A percentile compares a stretch with the other conserved stretches of the same genome.
Conservation (phyloP, 1,139 yeast genomes). For the Debaryomyces nepalensis region DNA sequence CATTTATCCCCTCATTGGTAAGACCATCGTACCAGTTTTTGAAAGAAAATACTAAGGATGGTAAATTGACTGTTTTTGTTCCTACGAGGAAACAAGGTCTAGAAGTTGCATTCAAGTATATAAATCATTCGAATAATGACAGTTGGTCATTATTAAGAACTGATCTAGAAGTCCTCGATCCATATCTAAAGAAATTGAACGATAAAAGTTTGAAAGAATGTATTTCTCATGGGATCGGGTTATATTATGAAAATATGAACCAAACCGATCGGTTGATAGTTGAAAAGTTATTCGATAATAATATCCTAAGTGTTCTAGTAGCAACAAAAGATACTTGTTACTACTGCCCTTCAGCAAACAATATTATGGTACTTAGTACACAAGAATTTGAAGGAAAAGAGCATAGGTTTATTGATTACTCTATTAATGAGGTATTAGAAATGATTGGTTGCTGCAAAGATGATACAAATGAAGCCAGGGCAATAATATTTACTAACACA, state of each 20-base stretch:
- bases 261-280: conserved; percentile 57
- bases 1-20: conserved; percentile 55
- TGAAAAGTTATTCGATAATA: conserved; percentile 53
- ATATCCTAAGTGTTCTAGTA: conserved; percentile 56
- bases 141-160: conserved; percentile 28
- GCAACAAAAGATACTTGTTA: conserved; percentile 61
- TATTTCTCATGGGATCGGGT: conserved; percentile 70
- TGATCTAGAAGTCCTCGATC: conserved; percentile 39
- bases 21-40: conserved; percentile 44
- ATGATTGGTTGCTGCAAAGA: conserved; percentile 69
- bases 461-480: conserved; percentile 35
- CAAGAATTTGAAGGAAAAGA: conserved; percentile 75
- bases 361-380: conserved; percentile 73
- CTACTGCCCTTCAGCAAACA: conserved; percentile 55
- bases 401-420: conserved; percentile 69
- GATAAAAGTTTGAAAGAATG: conserved; percentile 53
- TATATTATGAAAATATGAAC: conserved; percentile 64
- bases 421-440: conserved; percentile 66
- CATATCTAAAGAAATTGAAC: conserved; percentile 45
- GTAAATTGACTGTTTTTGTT: conserved; percentile 55
- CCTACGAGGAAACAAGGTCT: conserved; percentile 60
- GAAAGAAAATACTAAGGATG: conserved; percentile 31
- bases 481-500: conserved; percentile 59
- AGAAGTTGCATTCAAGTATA: conserved; percentile 53
- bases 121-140: conserved; percentile 39